Conservation (phyloP, 129 eudicot species). For the Daucus carota region DNA sequence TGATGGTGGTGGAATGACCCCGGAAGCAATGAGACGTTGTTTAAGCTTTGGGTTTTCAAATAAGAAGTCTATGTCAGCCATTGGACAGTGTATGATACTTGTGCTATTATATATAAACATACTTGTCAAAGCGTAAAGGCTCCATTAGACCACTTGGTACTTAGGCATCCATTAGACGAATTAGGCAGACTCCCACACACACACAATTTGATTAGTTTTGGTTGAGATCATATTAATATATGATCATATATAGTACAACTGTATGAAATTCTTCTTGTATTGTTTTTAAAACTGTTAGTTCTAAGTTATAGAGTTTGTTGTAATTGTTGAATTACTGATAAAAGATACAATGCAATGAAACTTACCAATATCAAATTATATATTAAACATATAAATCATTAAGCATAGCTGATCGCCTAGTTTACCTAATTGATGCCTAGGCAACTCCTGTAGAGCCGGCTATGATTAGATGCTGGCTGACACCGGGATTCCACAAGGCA, state of each 20-base stretch:
- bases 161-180: neutral
- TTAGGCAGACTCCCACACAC: neutral
- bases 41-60: slow-evolving; percentile 72
- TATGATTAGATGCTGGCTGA: neutral
- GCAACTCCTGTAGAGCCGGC: neutral
- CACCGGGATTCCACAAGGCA: neutral
- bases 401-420: neutral
- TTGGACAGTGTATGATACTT: slow-evolving; percentile 53
- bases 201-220: neutral
- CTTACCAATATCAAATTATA: neutral
- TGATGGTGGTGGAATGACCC: slow-evolving; percentile 73
- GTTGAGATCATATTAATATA: neutral
- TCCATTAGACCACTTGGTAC: neutral
- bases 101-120: neutral
- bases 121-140: neutral
- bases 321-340: neutral
- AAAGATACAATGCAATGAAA: neutral
- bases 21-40: slow-evolving; percentile 54
- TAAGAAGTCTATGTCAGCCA: slow-evolving; percentile 48
- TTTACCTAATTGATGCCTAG: neutral
- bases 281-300: neutral
- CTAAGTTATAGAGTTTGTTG: neutral
- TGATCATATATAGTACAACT: neutral
- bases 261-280: neutral
- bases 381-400: neutral